Percentiles rank a stretch among this genome's conserved stretches.
Conservation (phyloP, 805 yeast genomes). For the Komagataella kurtzmanii region DNA sequence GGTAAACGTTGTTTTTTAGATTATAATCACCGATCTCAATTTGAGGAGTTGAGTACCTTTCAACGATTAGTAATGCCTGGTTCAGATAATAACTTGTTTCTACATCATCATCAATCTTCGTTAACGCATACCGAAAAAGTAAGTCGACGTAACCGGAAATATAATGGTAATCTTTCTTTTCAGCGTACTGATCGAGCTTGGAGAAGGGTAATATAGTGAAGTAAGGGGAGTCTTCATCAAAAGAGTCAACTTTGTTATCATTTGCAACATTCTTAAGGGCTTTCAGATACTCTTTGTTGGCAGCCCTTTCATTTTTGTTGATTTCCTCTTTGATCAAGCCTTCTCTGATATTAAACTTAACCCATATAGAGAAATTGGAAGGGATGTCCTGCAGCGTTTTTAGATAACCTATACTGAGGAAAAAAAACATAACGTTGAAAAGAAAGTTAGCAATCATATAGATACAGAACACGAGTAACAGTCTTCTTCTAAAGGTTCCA, state of each 20-base stretch:
- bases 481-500: conserved; percentile 27
- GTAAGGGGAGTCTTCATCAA: conserved; percentile 8
- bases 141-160: conserved; percentile 22
- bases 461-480: conserved; percentile 26
- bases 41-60: conserved; percentile 9
- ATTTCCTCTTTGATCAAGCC: conserved; percentile 26
- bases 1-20: conserved; percentile 19
- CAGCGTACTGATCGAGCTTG: conserved; percentile 11
- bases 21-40: conserved; percentile 11
- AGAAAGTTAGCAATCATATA: conserved; percentile 24
- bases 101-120: conserved; percentile 14
- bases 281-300: conserved; percentile 19
- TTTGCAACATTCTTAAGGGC: conserved; percentile 17
- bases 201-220: conserved; percentile 11
- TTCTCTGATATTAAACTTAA: conserved; percentile 16
- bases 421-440: conserved; percentile 20
- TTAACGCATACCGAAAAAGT: conserved; percentile 23
- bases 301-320: conserved; percentile 16
- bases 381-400: conserved; percentile 14
- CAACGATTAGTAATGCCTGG: conserved; percentile 16
- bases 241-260: conserved; percentile 14
- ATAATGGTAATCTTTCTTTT: conserved; percentile 18
- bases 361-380: conserved; percentile 14
- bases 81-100: conserved; percentile 13
- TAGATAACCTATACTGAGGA: conserved; percentile 16